Conservation (phyloP, 2,329 filamentous ascomycete species). For the Alternaria burnsii region DNA sequence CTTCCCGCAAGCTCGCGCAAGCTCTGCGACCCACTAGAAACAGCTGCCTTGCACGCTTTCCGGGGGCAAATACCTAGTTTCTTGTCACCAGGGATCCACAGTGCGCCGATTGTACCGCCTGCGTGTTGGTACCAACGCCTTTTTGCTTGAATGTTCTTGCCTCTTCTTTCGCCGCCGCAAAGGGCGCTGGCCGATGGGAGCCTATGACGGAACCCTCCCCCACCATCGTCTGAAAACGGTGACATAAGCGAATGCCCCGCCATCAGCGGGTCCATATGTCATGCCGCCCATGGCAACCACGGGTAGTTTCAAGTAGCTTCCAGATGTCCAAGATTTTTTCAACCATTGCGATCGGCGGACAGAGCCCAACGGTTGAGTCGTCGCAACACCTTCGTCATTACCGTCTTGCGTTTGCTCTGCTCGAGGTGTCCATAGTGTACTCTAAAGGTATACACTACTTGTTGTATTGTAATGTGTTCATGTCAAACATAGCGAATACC, state of each 20-base stretch:
- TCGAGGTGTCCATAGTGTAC: background rate
- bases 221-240: conserved; percentile 22
- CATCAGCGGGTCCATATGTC: conserved; percentile 15
- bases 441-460: background rate
- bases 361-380: background rate
- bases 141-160: conserved; percentile 4
- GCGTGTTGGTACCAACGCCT: conserved; percentile 1
- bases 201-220: conserved; percentile 25
- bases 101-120: conserved; percentile 3
- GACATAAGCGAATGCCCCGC: conserved; percentile 26
- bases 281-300: conserved; percentile 13
- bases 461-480: background rate
- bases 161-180: conserved; percentile 11
- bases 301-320: conserved; percentile 18
- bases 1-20: conserved; percentile 20
- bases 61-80: conserved; percentile 11
- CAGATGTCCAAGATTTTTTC: conserved; percentile 2
- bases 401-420: background rate
- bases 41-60: conserved; percentile 8
- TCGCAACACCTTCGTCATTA: background rate
- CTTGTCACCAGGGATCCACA: conserved; percentile 5
- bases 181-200: background rate
- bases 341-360: conserved; percentile 5
- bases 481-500: background rate
- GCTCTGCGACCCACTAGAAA: conserved; percentile 22